These are phyloP conservation scores for Oehlia diaphana DNA, from an alignment of 192 early-diverging fungal genomes.

Conservation along the genomic window DNA sequence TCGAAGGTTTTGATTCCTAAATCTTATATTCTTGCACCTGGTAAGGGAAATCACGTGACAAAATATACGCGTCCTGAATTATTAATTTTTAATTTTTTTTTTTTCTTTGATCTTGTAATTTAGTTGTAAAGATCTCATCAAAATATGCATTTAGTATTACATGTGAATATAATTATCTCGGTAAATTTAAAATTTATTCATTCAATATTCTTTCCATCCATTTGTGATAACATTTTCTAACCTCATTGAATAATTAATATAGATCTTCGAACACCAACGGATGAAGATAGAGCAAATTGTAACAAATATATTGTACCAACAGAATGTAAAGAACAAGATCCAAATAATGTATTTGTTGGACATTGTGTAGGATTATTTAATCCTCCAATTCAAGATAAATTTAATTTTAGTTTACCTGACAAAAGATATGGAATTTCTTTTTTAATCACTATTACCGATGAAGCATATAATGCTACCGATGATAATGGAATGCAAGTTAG, in stretches of 20 bases:
- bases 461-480: not conserved
- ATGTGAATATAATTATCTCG: not conserved
- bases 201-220: not conserved
- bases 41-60: not conserved
- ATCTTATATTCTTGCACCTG: not conserved
- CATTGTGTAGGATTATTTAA: not conserved
- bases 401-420: slow-evolving; percentile 7
- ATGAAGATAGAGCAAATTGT: not conserved
- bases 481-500: slow-evolving; percentile 6
- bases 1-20: not conserved
- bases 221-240: not conserved
- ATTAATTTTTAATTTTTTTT: not conserved
- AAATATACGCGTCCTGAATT: not conserved
- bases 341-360: not conserved
- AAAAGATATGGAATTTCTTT: slow-evolving; percentile 1
- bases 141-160: not conserved
- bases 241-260: not conserved
- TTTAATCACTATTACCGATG: not conserved
- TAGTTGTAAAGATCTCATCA: not conserved
- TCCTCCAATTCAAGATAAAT: not conserved
- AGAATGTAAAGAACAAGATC: not conserved
- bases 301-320: not conserved
- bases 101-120: not conserved
- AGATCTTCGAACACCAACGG: not conserved
- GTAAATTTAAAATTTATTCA: not conserved